phyloP scores from a whole-genome alignment of 1,284 basidiomycete species.

The Amylostereum chailletii region DNA sequence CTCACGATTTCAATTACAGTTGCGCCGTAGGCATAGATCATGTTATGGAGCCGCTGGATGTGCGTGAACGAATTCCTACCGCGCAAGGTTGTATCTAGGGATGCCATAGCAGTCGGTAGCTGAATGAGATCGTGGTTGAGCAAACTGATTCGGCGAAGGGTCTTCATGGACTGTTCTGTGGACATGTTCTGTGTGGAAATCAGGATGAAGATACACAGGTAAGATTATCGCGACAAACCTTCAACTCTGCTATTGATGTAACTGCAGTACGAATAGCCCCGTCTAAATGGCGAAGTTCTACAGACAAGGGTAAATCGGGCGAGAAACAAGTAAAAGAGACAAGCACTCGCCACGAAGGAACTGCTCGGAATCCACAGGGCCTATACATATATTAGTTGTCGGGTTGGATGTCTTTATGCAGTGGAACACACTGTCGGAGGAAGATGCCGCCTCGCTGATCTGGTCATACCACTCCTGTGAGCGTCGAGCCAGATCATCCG shows the following conservation, averaged over 20 bases:
- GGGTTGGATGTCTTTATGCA: neutral
- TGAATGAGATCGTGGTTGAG: slow-evolving; percentile 72
- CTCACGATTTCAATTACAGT: slow-evolving; percentile 88
- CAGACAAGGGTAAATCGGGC: too few relatives aligned
- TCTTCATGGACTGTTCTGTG: slow-evolving; percentile 59
- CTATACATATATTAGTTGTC: too few relatives aligned
- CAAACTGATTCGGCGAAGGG: slow-evolving; percentile 62
- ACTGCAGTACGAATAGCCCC: slow-evolving; percentile 50
- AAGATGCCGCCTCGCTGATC: slow-evolving; percentile 41
- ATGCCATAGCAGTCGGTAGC: slow-evolving; percentile 51
- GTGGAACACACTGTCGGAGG: slow-evolving; percentile 40
- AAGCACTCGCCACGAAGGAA: too few relatives aligned
- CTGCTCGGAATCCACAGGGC: too few relatives aligned
- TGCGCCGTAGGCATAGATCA: slow-evolving; percentile 90
- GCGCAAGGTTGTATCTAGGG: slow-evolving; percentile 63
- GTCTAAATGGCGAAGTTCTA: slow-evolving; percentile 64
- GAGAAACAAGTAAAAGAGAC: too few relatives aligned
- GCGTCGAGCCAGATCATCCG: slow-evolving; percentile 40
- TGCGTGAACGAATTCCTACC: slow-evolving; percentile 83
- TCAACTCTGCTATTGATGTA: slow-evolving; percentile 44
- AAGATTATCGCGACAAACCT: slow-evolving; percentile 35
- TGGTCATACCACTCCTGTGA: slow-evolving; percentile 52
- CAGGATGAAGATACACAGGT: neutral
- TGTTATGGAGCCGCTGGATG: slow-evolving; percentile 80
- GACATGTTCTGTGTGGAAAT: slow-evolving; percentile 54